Conservation (phyloP, 768 basidiomycete genomes). For the Myochromella boudieri region DNA sequence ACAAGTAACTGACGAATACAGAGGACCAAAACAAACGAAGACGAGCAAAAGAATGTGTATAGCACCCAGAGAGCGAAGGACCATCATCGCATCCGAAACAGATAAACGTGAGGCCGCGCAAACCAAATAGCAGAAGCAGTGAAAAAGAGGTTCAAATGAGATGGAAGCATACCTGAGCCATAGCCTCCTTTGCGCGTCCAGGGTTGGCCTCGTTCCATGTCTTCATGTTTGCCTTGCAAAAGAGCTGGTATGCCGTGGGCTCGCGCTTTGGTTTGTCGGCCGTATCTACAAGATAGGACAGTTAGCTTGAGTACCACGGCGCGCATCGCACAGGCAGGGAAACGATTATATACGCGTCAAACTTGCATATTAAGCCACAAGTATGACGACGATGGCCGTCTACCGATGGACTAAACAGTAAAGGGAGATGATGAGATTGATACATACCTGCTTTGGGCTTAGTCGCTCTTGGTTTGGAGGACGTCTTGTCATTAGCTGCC, state of each 20-base stretch:
- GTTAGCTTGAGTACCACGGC: neutral
- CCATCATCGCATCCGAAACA: too few relatives aligned
- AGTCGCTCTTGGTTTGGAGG: conserved; percentile 18
- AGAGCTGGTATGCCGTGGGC: conserved; percentile 60
- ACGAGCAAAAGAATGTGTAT: too few relatives aligned
- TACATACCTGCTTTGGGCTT: conserved; percentile 33
- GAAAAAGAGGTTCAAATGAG: too few relatives aligned
- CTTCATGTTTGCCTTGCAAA: conserved; percentile 56
- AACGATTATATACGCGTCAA: conserved; percentile 1
- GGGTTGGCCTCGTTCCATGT: conserved; percentile 57
- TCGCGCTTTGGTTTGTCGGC: conserved; percentile 54
- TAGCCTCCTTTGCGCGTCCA: conserved; percentile 52
- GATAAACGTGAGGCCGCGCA: too few relatives aligned
- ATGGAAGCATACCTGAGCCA: conserved; percentile 35
- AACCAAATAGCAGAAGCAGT: too few relatives aligned
- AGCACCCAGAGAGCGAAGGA: too few relatives aligned
- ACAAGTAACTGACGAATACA: too few relatives aligned
- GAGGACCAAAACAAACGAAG: too few relatives aligned
- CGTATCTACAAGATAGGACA: conserved; percentile 25
- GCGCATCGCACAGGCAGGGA: neutral
- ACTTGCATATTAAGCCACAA: conserved; percentile 2
- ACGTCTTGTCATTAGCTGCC: conserved; percentile 45
- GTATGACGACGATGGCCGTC: too few relatives aligned
- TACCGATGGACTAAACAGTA: too few relatives aligned
- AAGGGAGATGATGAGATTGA: neutral